A percentile compares a stretch with the other conserved stretches of the same genome.
Conservation (phyloP, 2,329 filamentous ascomycete species). For the Tolypocladium album region DNA sequence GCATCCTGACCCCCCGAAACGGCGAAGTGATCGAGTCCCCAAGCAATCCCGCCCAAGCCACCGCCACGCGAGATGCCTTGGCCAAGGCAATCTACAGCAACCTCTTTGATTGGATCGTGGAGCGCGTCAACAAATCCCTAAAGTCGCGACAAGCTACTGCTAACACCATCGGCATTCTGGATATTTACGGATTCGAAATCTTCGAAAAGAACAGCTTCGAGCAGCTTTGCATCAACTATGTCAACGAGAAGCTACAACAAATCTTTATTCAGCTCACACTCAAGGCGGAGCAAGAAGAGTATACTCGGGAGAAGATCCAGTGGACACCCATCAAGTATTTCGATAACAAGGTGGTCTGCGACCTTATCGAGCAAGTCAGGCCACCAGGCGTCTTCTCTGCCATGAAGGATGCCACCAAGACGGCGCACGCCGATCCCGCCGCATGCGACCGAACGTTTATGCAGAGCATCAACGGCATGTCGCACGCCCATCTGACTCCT, state of each 20-base stretch:
- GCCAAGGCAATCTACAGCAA: constrained; percentile 96
- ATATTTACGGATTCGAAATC: constrained; percentile 99
- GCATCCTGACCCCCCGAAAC: constrained; percentile 63
- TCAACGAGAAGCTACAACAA: constrained; percentile 97
- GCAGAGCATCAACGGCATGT: constrained; percentile 81
- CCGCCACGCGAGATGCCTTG: constrained; percentile 78
- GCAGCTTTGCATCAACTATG: constrained; percentile 98
- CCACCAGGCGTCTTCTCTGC: constrained; percentile 91
- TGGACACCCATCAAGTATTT: constrained; percentile 99
- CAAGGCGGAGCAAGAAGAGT: constrained; percentile 96
- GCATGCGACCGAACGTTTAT: constrained; percentile 96
- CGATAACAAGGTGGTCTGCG: constrained; percentile 98
- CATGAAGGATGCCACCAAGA: constrained; percentile 94
- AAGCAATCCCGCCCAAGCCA: constrained; percentile 77
- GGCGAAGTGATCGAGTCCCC: constrained; percentile 64
- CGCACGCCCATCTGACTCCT: constrained; percentile 82
- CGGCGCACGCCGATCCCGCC: constrained; percentile 89
- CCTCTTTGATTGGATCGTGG: constrained; percentile 97
- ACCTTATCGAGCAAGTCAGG: constrained; percentile 84
- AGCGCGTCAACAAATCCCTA: constrained; percentile 80
- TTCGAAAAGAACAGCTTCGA: constrained; percentile 99
- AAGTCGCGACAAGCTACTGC: constrained; percentile 63
- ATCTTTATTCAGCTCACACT: constrained; percentile 97
- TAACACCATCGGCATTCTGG: constrained; percentile 90
- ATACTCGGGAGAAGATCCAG: constrained; percentile 88